Percentiles rank a stretch among this genome's conserved stretches.
These are phyloP conservation scores for Myriosclerotinia curreyana DNA, from an alignment of 2,329 filamentous ascomycete species.

Conservation along the genomic window DNA sequence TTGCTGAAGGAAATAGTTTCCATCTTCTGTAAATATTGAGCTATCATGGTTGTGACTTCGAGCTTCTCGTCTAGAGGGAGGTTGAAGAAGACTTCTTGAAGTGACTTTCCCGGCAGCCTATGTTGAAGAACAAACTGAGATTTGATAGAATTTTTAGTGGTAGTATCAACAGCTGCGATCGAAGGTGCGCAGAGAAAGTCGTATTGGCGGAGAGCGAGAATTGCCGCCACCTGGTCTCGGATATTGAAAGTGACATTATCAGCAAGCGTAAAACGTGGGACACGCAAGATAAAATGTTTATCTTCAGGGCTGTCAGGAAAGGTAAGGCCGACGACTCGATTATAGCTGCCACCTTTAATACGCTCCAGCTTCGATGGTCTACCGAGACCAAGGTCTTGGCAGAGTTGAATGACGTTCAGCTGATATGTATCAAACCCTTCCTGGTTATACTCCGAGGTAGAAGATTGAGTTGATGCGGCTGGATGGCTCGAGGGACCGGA, in stretches of 20 bases:
- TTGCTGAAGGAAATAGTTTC: conserved; percentile 11
- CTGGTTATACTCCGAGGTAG: background rate
- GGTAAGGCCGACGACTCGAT: conserved; percentile 27
- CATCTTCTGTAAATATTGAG: conserved; percentile 24
- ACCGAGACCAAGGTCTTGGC: conserved; percentile 25
- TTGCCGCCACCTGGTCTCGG: conserved; percentile 25
- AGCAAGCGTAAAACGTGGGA: background rate
- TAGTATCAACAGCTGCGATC: conserved; percentile 25
- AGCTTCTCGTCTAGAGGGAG: conserved; percentile 25
- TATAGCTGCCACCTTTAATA: conserved; percentile 27
- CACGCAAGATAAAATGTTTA: background rate
- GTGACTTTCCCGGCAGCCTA: conserved; percentile 19
- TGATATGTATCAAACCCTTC: conserved; percentile 16
- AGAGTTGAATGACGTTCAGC: conserved; percentile 27
- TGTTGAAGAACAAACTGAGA: conserved; percentile 27
- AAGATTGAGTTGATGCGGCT: background rate
- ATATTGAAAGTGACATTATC: background rate
- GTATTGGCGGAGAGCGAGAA: conserved; percentile 13
- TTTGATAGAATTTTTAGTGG: conserved; percentile 24
- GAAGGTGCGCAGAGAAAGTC: conserved; percentile 18
- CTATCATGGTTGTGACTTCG: conserved; percentile 20
- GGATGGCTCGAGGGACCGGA: background rate
- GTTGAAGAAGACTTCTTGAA: conserved; percentile 16
- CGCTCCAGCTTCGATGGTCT: conserved; percentile 24
- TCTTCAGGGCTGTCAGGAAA: background rate